phyloP scores from a whole-genome alignment of 2,329 filamentous ascomycete genomes.

The Arthrobotrys sphaeroides region DNA sequence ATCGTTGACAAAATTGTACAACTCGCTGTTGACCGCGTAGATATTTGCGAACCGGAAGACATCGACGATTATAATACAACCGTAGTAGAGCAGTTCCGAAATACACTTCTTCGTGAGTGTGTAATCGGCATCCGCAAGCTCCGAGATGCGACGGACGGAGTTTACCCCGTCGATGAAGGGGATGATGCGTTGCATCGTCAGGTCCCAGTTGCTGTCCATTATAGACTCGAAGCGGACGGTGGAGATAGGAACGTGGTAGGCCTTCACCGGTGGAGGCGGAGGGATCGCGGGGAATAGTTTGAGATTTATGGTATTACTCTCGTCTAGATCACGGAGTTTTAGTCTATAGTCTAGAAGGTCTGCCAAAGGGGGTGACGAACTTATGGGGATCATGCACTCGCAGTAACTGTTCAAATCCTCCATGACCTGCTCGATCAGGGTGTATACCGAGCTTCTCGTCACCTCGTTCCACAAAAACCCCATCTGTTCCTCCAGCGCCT shows the following conservation, averaged over 20 bases:
- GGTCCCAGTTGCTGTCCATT: slow-evolving; percentile 68
- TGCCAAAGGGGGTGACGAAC: slow-evolving; percentile 64
- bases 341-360: background rate
- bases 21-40: slow-evolving; percentile 82
- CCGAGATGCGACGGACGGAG: slow-evolving; percentile 85
- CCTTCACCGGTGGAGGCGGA: slow-evolving; percentile 78
- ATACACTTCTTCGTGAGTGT: slow-evolving; percentile 86
- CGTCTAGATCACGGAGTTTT: slow-evolving; percentile 67
- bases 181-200: slow-evolving; percentile 81
- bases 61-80: slow-evolving; percentile 87
- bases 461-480: slow-evolving; percentile 77
- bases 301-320: slow-evolving; percentile 93
- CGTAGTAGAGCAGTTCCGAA: slow-evolving; percentile 90
- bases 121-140: slow-evolving; percentile 84
- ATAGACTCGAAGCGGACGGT: slow-evolving; percentile 68
- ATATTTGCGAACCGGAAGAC: slow-evolving; percentile 94
- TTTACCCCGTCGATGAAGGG: slow-evolving; percentile 89
- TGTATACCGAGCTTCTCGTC: slow-evolving; percentile 75
- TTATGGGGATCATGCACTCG: slow-evolving; percentile 97
- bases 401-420: slow-evolving; percentile 96
- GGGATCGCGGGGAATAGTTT: slow-evolving; percentile 89
- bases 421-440: slow-evolving; percentile 79
- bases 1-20: slow-evolving; percentile 82
- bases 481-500: slow-evolving; percentile 89
- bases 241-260: slow-evolving; percentile 89